phyloP scores from a whole-genome alignment of 1,284 basidiomycete species.

The Acaromyces ingoldii region DNA sequence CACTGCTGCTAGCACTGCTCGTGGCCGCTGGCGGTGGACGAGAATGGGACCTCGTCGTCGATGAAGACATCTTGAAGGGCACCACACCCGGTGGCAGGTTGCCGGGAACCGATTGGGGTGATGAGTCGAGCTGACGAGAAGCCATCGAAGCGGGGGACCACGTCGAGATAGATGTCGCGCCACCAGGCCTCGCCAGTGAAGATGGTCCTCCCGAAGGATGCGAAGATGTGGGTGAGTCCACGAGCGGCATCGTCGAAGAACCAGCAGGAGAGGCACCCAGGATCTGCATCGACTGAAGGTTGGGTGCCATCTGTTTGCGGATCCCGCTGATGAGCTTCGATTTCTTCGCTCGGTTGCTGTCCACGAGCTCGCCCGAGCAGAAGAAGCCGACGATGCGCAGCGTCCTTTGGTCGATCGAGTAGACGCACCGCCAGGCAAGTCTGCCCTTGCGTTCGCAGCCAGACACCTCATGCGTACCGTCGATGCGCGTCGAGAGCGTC shows the following conservation, averaged over 20 bases:
- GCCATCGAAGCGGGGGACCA: not conserved
- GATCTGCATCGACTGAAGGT: constrained; percentile 21
- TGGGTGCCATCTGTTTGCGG: constrained; percentile 32
- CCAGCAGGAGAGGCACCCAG: not conserved
- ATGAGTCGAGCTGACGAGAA: not conserved
- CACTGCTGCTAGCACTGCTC: too few relatives aligned
- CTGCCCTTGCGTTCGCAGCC: constrained; percentile 34
- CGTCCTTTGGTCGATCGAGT: constrained; percentile 16
- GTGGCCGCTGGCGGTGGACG: not conserved
- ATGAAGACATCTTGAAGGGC: constrained; percentile 10
- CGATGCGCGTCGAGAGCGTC: constrained; percentile 19
- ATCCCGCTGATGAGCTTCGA: constrained; percentile 31
- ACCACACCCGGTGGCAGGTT: constrained; percentile 7
- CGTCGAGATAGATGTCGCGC: not conserved
- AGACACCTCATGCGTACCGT: constrained; percentile 29
- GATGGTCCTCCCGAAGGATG: not conserved
- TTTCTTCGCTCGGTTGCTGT: constrained; percentile 32
- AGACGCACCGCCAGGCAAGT: constrained; percentile 36
- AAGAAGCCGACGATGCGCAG: constrained; percentile 28
- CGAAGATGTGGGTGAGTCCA: not conserved
- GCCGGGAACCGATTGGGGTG: not conserved
- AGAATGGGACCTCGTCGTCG: not conserved
- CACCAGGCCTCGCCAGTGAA: not conserved
- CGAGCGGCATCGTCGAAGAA: not conserved
- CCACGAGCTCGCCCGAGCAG: constrained; percentile 36